A percentile compares a stretch with the other conserved stretches of the same genome.
phyloP scores from a whole-genome alignment of 352 stramenopile species.

The Globisporangium middletonii region DNA sequence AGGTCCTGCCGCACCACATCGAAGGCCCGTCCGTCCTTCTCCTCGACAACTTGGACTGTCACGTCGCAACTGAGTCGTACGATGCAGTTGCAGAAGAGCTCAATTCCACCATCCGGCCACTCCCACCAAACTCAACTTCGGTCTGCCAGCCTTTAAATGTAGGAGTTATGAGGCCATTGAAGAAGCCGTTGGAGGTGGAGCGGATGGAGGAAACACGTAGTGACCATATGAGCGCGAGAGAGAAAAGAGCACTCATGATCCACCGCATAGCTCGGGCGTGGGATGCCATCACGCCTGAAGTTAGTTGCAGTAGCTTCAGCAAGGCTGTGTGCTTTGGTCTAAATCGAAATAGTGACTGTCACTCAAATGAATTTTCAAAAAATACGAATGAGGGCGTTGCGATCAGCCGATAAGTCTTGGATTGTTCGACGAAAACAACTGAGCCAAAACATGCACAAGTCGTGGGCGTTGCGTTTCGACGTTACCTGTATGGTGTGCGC shows the following conservation, averaged over 20 bases:
- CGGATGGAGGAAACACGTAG: neutral
- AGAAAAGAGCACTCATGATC: neutral
- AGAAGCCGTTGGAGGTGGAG: neutral
- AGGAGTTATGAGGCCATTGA: neutral
- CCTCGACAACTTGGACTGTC: neutral
- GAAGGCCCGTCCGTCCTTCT: neutral
- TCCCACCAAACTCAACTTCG: neutral
- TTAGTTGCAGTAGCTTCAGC: too few relatives aligned
- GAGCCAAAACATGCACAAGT: too few relatives aligned
- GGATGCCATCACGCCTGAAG: too few relatives aligned
- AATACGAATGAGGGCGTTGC: too few relatives aligned
- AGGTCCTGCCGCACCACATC: neutral
- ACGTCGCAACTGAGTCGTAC: neutral
- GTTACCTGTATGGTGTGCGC: too few relatives aligned
- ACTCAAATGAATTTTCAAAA: too few relatives aligned
- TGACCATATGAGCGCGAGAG: neutral
- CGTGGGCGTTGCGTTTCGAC: too few relatives aligned
- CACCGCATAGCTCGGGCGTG: too few relatives aligned
- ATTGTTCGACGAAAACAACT: too few relatives aligned
- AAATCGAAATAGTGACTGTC: too few relatives aligned
- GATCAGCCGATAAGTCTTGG: too few relatives aligned
- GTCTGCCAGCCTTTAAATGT: conserved; percentile 1
- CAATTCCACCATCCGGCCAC: neutral
- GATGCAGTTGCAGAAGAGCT: neutral
- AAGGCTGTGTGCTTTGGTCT: too few relatives aligned